Conservation (phyloP, 257 asterid genomes). For the Lycium ferocissimum region DNA sequence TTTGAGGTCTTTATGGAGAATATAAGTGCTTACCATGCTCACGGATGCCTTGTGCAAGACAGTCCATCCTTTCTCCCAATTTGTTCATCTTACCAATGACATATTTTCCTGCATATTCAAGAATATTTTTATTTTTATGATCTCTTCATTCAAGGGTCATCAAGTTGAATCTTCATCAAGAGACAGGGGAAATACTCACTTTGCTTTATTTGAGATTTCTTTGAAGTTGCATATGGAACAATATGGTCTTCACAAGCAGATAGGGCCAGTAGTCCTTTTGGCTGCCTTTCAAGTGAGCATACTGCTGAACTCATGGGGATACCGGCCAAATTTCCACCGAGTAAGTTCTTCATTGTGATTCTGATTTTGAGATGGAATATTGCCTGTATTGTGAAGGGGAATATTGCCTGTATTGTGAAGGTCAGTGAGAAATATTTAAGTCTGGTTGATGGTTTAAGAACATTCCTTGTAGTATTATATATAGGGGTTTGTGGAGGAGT, state of each 20-base stretch:
- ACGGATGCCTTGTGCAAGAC: slow-evolving; percentile 51
- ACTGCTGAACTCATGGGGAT: slow-evolving; percentile 17
- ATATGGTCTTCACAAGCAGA: background rate
- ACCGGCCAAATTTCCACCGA: background rate
- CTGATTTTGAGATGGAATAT: background rate
- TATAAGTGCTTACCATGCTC: slow-evolving; percentile 45
- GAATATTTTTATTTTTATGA: background rate
- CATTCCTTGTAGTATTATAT: slow-evolving; percentile 39
- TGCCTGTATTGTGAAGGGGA: no score
- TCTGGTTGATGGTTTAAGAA: background rate
- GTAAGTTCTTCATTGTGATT: slow-evolving; percentile 25
- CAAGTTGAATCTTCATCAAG: background rate
- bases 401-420: background rate
- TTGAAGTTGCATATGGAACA: background rate
- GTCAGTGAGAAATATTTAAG: background rate
- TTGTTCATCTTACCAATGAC: slow-evolving; percentile 29
- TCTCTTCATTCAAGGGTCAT: background rate
- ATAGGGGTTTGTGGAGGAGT: slow-evolving; percentile 8
- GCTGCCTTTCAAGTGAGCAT: slow-evolving; percentile 17
- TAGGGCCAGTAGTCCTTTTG: background rate
- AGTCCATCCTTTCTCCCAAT: slow-evolving; percentile 42
- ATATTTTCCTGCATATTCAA: slow-evolving; percentile 12
- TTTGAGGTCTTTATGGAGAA: background rate
- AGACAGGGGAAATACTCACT: slow-evolving; percentile 1
- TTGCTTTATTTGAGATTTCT: background rate